Evolutionary conservation across 768 basidiomycete species (phyloP).

Genomic region (Galerina marginata): DNA sequence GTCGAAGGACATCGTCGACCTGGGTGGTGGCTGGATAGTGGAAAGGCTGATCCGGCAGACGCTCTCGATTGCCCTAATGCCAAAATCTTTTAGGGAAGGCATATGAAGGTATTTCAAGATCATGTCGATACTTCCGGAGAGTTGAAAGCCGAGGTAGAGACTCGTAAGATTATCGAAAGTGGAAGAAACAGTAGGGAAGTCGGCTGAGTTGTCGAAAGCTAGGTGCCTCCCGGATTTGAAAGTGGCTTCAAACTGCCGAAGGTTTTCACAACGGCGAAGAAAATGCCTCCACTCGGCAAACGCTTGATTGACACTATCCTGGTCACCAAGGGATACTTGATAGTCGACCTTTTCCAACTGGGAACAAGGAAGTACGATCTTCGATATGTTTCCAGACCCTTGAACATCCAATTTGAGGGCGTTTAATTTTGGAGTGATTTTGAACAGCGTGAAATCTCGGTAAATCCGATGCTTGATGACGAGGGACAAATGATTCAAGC

Average conservation of each 20-base stretch:
- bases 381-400: background rate
- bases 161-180: background rate
- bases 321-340: background rate
- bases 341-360: background rate
- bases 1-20: background rate
- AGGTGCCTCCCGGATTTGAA: background rate
- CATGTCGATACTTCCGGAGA: background rate
- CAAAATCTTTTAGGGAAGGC: background rate
- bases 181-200: background rate
- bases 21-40: background rate
- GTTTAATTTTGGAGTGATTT: background rate
- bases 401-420: background rate
- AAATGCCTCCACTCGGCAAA: background rate
- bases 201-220: background rate
- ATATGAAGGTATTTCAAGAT: background rate
- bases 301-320: background rate
- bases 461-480: background rate
- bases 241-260: background rate
- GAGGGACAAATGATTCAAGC: background rate
- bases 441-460: background rate
- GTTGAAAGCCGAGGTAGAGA: background rate
- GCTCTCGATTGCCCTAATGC: background rate
- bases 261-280: background rate
- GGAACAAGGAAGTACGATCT: background rate
- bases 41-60: background rate